A percentile compares a stretch with the other conserved stretches of the same genome.
Conservation (phyloP, 805 yeast species). For the Cyberlindnera nakhonratchasimensis region DNA sequence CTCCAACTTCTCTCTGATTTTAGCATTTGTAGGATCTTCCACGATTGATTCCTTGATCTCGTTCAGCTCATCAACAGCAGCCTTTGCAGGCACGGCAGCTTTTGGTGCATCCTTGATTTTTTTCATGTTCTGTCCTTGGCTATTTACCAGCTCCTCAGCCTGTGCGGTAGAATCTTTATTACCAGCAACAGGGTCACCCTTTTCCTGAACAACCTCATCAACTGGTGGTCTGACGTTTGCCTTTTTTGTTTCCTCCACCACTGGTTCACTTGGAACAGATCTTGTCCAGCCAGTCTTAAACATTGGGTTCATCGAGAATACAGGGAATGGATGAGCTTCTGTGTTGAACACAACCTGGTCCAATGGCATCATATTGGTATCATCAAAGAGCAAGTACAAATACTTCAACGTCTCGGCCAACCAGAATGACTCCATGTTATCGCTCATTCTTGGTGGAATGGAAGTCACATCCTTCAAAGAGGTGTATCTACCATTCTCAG, state of each 20-base stretch:
- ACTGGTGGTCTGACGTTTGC: constrained; percentile 26
- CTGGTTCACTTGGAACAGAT: constrained; percentile 4
- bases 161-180: not conserved
- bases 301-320: constrained; percentile 46
- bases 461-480: constrained; percentile 64
- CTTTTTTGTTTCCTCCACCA: constrained; percentile 14
- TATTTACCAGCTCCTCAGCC: not conserved
- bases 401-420: constrained; percentile 89
- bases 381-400: constrained; percentile 73
- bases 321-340: constrained; percentile 93
- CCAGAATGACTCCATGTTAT: constrained; percentile 92
- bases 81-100: constrained; percentile 28
- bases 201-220: constrained; percentile 9
- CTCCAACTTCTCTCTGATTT: constrained; percentile 10
- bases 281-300: constrained; percentile 65
- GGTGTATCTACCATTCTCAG: constrained; percentile 52
- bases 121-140: constrained; percentile 2
- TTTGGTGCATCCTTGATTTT: constrained; percentile 11
- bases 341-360: constrained; percentile 78
- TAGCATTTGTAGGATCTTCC: constrained; percentile 4
- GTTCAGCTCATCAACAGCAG: constrained; percentile 22
- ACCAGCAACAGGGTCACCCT: not conserved
- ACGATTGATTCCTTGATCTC: constrained; percentile 11
- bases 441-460: constrained; percentile 49
- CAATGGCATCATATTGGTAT: constrained; percentile 58